Conservation (phyloP, 1,284 basidiomycete genomes). For the Sanghuangporus weigelae region DNA sequence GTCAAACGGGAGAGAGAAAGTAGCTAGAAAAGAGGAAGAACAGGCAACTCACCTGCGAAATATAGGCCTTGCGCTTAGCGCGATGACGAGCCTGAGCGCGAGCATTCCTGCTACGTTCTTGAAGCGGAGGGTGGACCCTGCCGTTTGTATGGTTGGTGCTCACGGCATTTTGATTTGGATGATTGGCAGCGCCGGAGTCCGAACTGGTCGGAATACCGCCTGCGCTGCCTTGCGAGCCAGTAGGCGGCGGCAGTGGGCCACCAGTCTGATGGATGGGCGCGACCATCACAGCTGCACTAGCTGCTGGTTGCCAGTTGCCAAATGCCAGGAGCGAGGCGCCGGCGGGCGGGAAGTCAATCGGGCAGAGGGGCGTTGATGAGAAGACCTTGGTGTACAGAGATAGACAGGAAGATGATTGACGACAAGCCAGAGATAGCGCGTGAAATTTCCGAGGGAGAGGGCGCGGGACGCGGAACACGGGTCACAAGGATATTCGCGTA, state of each 20-base stretch:
- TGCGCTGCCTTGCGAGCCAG: background rate
- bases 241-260: background rate
- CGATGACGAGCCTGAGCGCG: slow-evolving; percentile 82
- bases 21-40: background rate
- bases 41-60: slow-evolving; percentile 66
- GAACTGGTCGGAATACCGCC: background rate
- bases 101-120: slow-evolving; percentile 14
- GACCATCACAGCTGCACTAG: background rate
- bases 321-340: background rate
- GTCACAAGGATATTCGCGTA: background rate
- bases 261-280: background rate
- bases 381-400: background rate
- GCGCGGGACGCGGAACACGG: background rate
- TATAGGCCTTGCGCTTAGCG: slow-evolving; percentile 90
- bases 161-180: background rate
- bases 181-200: background rate
- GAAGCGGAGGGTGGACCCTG: background rate
- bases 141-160: background rate
- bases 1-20: background rate
- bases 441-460: background rate
- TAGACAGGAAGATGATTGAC: background rate
- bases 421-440: background rate
- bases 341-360: background rate
- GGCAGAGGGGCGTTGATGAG: background rate
- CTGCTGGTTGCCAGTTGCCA: background rate